phyloP scores from a whole-genome alignment of 345 rosid genomes.

The Salix udensis region DNA sequence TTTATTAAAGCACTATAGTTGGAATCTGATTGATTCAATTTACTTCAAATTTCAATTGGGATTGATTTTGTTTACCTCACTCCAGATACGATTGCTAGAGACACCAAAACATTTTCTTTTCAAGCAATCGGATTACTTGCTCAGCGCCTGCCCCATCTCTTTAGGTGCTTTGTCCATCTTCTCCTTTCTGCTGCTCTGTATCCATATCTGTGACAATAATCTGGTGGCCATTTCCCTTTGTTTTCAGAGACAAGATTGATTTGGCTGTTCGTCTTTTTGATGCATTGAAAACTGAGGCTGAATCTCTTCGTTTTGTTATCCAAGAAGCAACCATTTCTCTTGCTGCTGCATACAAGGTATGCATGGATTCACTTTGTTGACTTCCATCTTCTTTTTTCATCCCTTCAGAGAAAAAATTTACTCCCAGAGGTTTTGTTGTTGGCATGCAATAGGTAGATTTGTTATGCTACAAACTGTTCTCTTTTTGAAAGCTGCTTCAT shows the following conservation, averaged over 20 bases:
- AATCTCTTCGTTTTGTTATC: constrained; percentile 63
- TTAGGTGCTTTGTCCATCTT: constrained; percentile 53
- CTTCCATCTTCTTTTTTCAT: neutral
- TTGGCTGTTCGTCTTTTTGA: constrained; percentile 86
- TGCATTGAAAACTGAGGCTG: constrained; percentile 73
- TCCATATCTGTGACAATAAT: constrained; percentile 13
- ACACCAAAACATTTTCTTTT: constrained; percentile 70
- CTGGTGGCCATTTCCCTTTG: constrained; percentile 15
- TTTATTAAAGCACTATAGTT: neutral
- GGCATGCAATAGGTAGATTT: neutral
- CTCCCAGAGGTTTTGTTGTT: neutral
- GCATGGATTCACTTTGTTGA: constrained; percentile 4
- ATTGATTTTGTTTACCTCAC: constrained; percentile 9
- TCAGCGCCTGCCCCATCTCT: constrained; percentile 83
- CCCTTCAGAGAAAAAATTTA: no score
- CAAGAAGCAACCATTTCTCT: constrained; percentile 84
- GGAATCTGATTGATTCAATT: constrained; percentile 7
- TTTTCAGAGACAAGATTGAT: constrained; percentile 77
- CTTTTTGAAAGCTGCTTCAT: neutral
- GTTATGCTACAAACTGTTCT: neutral
- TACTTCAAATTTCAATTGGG: constrained; percentile 14
- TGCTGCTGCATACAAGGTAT: constrained; percentile 83
- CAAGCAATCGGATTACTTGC: constrained; percentile 94
- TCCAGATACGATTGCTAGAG: constrained; percentile 66
- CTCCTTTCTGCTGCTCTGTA: constrained; percentile 19